phyloP scores from a whole-genome alignment of 2,329 filamentous ascomycete species.

The Verticillium nonalfalfae region DNA sequence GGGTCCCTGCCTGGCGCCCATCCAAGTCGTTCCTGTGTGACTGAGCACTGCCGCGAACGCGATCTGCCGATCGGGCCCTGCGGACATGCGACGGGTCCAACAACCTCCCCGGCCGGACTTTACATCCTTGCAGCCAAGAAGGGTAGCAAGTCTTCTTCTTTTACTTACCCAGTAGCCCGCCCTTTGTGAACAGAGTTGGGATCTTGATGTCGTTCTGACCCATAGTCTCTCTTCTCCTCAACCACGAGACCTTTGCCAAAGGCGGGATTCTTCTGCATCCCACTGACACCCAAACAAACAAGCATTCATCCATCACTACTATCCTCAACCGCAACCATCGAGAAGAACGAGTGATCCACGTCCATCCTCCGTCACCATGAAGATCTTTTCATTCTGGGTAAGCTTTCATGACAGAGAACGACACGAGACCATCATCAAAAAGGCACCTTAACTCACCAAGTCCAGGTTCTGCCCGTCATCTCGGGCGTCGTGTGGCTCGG shows the following conservation, averaged over 20 bases:
- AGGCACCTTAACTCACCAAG: not conserved
- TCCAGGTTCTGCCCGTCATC: constrained; percentile 60
- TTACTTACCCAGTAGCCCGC: not conserved
- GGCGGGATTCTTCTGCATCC: not conserved
- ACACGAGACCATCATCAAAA: not conserved
- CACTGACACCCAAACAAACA: not conserved
- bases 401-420: not conserved
- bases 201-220: not conserved
- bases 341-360: not conserved
- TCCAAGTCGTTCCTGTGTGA: not conserved
- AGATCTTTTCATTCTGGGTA: constrained; percentile 28
- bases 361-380: constrained; percentile 6
- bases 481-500: constrained; percentile 59
- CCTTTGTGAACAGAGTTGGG: not conserved
- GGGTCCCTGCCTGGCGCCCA: not conserved
- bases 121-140: not conserved
- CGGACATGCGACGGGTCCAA: not conserved
- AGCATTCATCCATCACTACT: not conserved
- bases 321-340: not conserved
- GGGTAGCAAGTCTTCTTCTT: not conserved
- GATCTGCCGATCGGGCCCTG: not conserved
- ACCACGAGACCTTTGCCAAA: not conserved
- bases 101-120: not conserved
- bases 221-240: not conserved
- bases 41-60: not conserved